These are phyloP conservation scores for Vitis rotundifolia DNA, from an alignment of 164 flowering plant genomes.

Conservation along the genomic window DNA sequence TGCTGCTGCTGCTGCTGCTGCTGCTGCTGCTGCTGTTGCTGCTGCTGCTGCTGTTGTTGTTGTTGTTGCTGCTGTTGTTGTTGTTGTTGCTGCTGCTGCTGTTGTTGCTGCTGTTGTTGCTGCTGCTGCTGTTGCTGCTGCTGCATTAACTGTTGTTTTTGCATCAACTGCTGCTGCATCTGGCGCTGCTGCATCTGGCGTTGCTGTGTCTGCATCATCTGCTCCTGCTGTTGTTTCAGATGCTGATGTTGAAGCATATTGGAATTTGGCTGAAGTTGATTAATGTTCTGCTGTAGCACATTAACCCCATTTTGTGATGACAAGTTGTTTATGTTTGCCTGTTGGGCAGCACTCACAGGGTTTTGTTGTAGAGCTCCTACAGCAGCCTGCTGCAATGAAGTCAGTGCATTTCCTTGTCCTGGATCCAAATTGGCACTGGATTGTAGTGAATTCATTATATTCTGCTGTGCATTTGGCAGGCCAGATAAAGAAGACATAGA, in stretches of 20 bases:
- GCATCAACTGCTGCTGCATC: constrained; percentile 50
- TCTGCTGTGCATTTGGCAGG: constrained; percentile 49
- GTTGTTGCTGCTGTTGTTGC: constrained; percentile 27
- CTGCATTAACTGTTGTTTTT: constrained; percentile 39
- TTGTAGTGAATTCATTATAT: constrained; percentile 52
- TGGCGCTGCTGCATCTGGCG: constrained; percentile 56
- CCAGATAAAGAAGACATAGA: constrained; percentile 48
- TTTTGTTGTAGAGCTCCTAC: constrained; percentile 59
- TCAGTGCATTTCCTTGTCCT: constrained; percentile 61
- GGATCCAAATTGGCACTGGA: constrained; percentile 57
- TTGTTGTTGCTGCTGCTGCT: constrained; percentile 25
- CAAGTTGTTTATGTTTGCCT: constrained; percentile 45
- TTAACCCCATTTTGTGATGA: constrained; percentile 54
- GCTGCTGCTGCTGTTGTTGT: constrained; percentile 45
- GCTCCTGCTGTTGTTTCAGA: constrained; percentile 62
- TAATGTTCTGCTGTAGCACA: constrained; percentile 53
- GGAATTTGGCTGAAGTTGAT: constrained; percentile 45
- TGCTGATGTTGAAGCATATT: constrained; percentile 60
- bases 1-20: constrained; percentile 30
- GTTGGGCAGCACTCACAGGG: constrained; percentile 51
- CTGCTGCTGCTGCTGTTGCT: constrained; percentile 29
- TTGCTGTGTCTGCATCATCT: constrained; percentile 49
- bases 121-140: constrained; percentile 39
- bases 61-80: constrained; percentile 32
- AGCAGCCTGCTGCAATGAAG: constrained; percentile 57